Conservation (phyloP, 441 rosid species). For the Adansonia rubrostipa region DNA sequence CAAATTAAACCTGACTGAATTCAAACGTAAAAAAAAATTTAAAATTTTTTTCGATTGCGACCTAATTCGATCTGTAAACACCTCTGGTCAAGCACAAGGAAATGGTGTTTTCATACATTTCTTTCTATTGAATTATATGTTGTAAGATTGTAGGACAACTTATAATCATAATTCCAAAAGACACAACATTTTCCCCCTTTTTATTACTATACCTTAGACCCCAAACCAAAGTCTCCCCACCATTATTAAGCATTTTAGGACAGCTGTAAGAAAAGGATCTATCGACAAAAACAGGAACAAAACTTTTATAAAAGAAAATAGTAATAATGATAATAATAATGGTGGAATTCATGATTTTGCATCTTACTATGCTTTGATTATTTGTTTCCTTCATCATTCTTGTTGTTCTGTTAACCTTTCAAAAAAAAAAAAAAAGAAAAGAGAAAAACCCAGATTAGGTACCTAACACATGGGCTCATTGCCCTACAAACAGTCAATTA, state of each 20-base stretch:
- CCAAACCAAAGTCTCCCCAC: conserved; percentile 2
- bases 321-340: background rate
- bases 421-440: background rate
- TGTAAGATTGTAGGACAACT: conserved; percentile 12
- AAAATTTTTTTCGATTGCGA: too few species aligned
- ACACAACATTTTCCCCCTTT: background rate
- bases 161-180: background rate
- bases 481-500: conserved; percentile 43
- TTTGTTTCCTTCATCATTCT: background rate
- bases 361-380: background rate
- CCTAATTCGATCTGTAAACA: too few species aligned
- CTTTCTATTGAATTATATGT: background rate
- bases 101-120: background rate
- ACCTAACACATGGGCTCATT: conserved; percentile 40
- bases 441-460: background rate
- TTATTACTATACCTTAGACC: background rate
- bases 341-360: background rate
- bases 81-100: background rate
- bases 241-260: background rate
- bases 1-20: too few species aligned
- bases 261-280: background rate
- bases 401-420: background rate
- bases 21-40: too few species aligned
- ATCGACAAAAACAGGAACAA: background rate
- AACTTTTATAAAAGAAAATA: background rate